These are phyloP conservation scores for Sclerotinia spermophila DNA, from an alignment of 2,329 filamentous ascomycete species.

Conservation along the genomic window DNA sequence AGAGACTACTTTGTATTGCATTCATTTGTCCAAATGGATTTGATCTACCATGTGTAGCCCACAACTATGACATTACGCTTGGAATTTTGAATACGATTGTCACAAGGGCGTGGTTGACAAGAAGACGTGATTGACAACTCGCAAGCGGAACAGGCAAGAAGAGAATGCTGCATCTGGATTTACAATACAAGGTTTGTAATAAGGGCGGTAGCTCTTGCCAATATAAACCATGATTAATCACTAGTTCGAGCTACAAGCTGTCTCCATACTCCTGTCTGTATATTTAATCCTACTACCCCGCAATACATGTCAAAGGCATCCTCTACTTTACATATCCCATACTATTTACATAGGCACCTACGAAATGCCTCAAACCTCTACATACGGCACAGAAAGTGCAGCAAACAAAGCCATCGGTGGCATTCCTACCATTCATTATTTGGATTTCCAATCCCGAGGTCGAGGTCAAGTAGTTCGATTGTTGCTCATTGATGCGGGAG, in stretches of 20 bases:
- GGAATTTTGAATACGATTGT: background rate
- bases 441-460: slow-evolving; percentile 36
- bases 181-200: background rate
- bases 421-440: slow-evolving; percentile 37
- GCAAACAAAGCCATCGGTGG: slow-evolving; percentile 37
- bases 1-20: background rate
- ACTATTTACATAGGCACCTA: background rate
- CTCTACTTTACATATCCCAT: background rate
- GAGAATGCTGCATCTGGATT: background rate
- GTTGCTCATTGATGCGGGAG: slow-evolving; percentile 34
- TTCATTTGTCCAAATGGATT: background rate
- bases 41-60: background rate
- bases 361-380: slow-evolving; percentile 1
- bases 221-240: background rate
- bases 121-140: background rate
- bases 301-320: background rate
- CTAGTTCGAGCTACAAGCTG: background rate
- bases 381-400: slow-evolving; percentile 27
- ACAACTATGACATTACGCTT: background rate
- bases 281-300: background rate
- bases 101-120: background rate
- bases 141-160: background rate
- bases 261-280: background rate
- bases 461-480: slow-evolving; percentile 36
- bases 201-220: background rate